Evolutionary conservation across 257 asterid genomes (phyloP).

Genomic region (Anisodus tanguticus): DNA sequence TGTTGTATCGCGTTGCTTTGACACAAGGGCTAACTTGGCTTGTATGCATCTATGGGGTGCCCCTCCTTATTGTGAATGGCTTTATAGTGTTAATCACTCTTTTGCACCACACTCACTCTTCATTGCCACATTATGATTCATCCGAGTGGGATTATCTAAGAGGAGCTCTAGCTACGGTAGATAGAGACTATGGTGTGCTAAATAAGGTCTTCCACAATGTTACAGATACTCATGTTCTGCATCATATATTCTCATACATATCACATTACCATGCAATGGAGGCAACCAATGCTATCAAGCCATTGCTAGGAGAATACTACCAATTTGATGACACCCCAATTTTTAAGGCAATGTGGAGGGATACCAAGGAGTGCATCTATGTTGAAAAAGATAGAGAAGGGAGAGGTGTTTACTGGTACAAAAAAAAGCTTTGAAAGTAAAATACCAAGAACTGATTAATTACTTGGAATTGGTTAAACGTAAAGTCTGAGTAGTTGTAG

Average conservation of each 20-base stretch:
- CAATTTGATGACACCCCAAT: conserved; percentile 57
- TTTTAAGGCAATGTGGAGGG: conserved; percentile 66
- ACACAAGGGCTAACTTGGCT: conserved; percentile 26
- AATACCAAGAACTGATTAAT: too few relatives aligned
- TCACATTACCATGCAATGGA: conserved; percentile 46
- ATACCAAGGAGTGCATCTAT: conserved; percentile 48
- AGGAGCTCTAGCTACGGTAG: conserved; percentile 33
- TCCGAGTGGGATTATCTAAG: conserved; percentile 31
- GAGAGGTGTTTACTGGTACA: conserved; percentile 31
- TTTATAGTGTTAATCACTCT: conserved; percentile 33
- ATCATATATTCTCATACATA: conserved; percentile 27
- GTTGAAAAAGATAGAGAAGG: conserved; percentile 26
- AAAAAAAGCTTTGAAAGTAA: neutral
- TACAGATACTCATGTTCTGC: conserved; percentile 31
- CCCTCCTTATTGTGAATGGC: conserved; percentile 26
- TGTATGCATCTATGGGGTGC: conserved; percentile 27
- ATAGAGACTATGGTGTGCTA: conserved; percentile 32
- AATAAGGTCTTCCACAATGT: conserved; percentile 31
- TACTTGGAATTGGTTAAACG: neutral
- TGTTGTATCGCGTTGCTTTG: neutral
- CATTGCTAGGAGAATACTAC: conserved; percentile 51
- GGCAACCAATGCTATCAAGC: conserved; percentile 55
- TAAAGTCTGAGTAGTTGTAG: too few relatives aligned
- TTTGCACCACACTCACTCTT: conserved; percentile 29
- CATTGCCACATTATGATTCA: conserved; percentile 34